These are phyloP conservation scores for Aristolochia fimbriata DNA, from an alignment of 164 flowering plant genomes.

Conservation along the genomic window DNA sequence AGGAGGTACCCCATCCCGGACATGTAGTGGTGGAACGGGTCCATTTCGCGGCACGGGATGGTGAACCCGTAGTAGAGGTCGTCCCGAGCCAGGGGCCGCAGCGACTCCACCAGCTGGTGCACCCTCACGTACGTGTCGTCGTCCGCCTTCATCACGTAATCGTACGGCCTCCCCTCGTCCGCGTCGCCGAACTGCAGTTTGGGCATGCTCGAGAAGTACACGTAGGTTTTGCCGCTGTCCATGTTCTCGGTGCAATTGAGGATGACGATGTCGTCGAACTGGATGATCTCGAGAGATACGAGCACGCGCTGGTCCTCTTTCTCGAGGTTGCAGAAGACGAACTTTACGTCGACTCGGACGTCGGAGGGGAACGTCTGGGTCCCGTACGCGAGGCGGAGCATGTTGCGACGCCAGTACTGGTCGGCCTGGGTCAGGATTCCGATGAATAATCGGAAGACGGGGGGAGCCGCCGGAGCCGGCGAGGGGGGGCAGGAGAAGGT, in stretches of 20 bases:
- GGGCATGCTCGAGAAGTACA: conserved; percentile 53
- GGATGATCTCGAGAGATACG: conserved; percentile 44
- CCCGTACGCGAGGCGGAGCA: conserved; percentile 55
- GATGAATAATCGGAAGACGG: conserved; percentile 33
- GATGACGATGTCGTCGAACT: conserved; percentile 50
- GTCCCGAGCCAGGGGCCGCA: conserved; percentile 51
- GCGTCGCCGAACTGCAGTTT: not conserved
- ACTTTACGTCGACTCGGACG: conserved; percentile 45
- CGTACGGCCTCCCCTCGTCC: conserved; percentile 23
- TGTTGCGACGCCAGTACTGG: conserved; percentile 41
- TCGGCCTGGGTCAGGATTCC: conserved; percentile 51
- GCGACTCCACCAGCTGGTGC: conserved; percentile 18
- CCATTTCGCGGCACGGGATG: conserved; percentile 75
- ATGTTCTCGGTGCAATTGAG: conserved; percentile 60
- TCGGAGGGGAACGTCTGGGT: conserved; percentile 25
- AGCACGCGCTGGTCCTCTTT: conserved; percentile 39
- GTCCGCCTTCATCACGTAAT: conserved; percentile 64
- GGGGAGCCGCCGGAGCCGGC: not conserved
- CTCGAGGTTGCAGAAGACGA: conserved; percentile 54
- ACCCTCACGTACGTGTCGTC: conserved; percentile 23
- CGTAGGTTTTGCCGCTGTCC: conserved; percentile 57
- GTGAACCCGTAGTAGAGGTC: conserved; percentile 80
- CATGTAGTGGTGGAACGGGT: conserved; percentile 77
- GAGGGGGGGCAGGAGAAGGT: no score
- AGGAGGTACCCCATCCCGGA: conserved; percentile 80